Evolutionary conservation across 768 basidiomycete species (phyloP), one percentile per base, ranked within the genome.

Genomic region (Stropharia rugosoannulata): DNA sequence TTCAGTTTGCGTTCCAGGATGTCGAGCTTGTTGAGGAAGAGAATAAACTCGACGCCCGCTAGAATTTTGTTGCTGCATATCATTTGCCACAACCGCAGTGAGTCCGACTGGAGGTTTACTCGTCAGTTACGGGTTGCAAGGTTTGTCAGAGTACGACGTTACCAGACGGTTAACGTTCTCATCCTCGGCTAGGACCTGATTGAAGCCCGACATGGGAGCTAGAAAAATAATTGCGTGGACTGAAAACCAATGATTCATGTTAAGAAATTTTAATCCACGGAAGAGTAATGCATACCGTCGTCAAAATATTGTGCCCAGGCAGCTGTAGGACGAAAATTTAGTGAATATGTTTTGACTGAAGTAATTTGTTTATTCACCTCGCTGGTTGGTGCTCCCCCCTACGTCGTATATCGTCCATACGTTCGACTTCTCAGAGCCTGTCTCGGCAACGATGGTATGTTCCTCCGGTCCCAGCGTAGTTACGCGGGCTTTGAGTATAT

Each of bases 231-330:
- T 81, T 9, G 81, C 78, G 59, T 83, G 81, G 42, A 86, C 85
- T 83, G 51, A 22, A 27, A 36, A 37, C 22, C 22, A 2, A 27
- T 7, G 27, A 7, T 29, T 29, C 27, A 22, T 51, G 41, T 29
- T 15, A 39, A 12, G 32, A 36, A 5, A 13, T 29, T 6, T 44
- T 54, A 49, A 5, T 15, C n/a, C 42, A 16, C 6, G 12, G 39
- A 36, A 25, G n/a, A 12, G 32, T 45, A 15, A 9, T 25, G 59
- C 73, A 46, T 49, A 85, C 84, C 81, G 63, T 86, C 80, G 53
- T 88, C 85, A 55, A 89, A 87, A 65, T 82, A 89, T 25, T 86
- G 84, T 1, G 81, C 82, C 87, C 86, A 87, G 4, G 80, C 79
- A 53, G 80, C 85, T 85, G 51, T n/a, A 42, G 18, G 12, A 5